Conservation (phyloP, 805 yeast genomes). For the Schizosaccharomyces cryophilus region DNA sequence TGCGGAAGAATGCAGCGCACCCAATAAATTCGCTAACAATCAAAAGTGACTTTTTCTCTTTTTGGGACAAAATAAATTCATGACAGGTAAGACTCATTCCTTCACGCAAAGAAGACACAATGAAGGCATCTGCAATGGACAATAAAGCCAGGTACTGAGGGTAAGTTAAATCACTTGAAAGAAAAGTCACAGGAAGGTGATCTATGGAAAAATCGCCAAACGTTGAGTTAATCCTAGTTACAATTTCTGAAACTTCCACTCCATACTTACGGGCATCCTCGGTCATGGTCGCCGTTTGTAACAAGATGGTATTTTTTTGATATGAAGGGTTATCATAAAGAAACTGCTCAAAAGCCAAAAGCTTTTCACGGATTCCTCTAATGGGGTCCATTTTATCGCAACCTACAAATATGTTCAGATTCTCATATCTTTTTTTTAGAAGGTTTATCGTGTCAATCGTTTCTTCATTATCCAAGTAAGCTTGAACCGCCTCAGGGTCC, state of each 20-base stretch:
- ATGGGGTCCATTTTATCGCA: slow-evolving; percentile 74
- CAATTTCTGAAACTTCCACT: slow-evolving; percentile 47
- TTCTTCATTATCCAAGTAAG: slow-evolving; percentile 20
- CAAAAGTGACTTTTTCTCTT: slow-evolving; percentile 33
- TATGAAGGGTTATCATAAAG: slow-evolving; percentile 46
- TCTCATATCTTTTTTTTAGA: slow-evolving; percentile 58
- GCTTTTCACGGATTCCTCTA: slow-evolving; percentile 69
- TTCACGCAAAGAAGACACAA: slow-evolving; percentile 79
- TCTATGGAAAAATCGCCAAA: slow-evolving; percentile 40
- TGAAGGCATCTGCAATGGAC: slow-evolving; percentile 65
- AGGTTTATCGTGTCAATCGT: slow-evolving; percentile 31
- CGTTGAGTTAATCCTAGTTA: slow-evolving; percentile 56
- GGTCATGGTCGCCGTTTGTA: slow-evolving; percentile 56
- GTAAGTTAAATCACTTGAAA: slow-evolving; percentile 73
- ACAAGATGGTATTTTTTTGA: slow-evolving; percentile 42
- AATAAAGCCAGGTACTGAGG: slow-evolving; percentile 72
- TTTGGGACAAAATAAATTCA: slow-evolving; percentile 61
- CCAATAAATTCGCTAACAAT: slow-evolving; percentile 86
- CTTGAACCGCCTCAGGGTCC: slow-evolving; percentile 22
- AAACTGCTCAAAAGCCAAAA: slow-evolving; percentile 66
- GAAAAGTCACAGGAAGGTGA: slow-evolving; percentile 56
- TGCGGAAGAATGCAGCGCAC: slow-evolving; percentile 50
- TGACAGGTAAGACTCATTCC: slow-evolving; percentile 95
- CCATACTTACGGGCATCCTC: slow-evolving; percentile 33
- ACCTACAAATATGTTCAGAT: slow-evolving; percentile 48